Conservation (phyloP, 2,329 filamentous ascomycete species). For the Pyrenophora teres region DNA sequence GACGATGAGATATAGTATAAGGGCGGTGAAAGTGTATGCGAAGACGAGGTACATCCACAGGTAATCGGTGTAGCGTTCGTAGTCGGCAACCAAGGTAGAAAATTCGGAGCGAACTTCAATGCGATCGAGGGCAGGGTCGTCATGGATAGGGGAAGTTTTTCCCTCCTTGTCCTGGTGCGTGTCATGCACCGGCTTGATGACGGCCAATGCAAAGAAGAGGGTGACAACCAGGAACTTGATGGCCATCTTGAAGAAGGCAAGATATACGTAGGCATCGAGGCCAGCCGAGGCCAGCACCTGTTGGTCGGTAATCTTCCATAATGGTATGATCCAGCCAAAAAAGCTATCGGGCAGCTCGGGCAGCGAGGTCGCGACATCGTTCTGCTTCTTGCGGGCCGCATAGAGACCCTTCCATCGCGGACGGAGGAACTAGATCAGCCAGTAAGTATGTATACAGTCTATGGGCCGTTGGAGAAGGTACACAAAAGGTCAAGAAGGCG, state of each 20-base stretch:
- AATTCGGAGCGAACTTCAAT: slow-evolving; percentile 31
- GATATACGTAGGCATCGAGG: slow-evolving; percentile 94
- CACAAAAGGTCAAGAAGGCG: slow-evolving; percentile 78
- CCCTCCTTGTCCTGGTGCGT: slow-evolving; percentile 56
- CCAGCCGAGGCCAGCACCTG: slow-evolving; percentile 89
- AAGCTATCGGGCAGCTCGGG: slow-evolving; percentile 82
- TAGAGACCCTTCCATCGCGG: slow-evolving; percentile 93
- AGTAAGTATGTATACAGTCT: slow-evolving; percentile 28
- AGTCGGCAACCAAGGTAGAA: slow-evolving; percentile 32
- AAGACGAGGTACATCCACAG: slow-evolving; percentile 96
- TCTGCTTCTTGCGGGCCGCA: slow-evolving; percentile 80
- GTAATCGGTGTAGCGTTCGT: slow-evolving; percentile 60
- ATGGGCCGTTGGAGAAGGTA: slow-evolving; percentile 50
- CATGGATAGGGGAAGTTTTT: slow-evolving; percentile 35
- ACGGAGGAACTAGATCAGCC: slow-evolving; percentile 68
- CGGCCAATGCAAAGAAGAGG: slow-evolving; percentile 76
- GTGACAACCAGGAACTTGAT: slow-evolving; percentile 80
- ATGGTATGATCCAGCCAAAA: slow-evolving; percentile 88
- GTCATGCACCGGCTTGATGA: slow-evolving; percentile 86
- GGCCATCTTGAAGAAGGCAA: slow-evolving; percentile 95
- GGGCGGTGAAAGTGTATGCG: slow-evolving; percentile 84
- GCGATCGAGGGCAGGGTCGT: slow-evolving; percentile 16
- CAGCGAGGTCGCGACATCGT: slow-evolving; percentile 66
- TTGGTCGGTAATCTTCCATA: slow-evolving; percentile 85
- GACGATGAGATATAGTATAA: slow-evolving; percentile 83